These are phyloP conservation scores for Vigna angularis DNA, from an alignment of 306 rosid genomes.

Conservation along the genomic window DNA sequence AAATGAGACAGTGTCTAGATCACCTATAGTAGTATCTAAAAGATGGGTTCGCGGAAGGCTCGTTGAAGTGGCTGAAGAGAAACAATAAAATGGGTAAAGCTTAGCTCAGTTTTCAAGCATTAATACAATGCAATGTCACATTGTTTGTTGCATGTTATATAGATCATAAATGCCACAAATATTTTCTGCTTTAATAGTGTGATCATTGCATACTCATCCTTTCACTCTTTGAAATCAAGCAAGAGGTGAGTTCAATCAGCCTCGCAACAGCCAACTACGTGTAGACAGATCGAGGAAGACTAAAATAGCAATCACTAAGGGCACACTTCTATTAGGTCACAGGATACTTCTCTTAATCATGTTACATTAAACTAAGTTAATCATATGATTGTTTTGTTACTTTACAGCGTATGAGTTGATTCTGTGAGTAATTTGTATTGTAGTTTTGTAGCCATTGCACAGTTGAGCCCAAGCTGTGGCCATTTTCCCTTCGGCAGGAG, in stretches of 20 bases:
- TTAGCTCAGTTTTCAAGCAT: constrained; percentile 42
- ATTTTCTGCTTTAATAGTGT: constrained; percentile 31
- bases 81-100: constrained; percentile 42
- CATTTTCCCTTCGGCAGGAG: background rate
- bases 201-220: constrained; percentile 32
- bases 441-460: constrained; percentile 25
- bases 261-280: constrained; percentile 13
- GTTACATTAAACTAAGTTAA: constrained; percentile 33
- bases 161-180: constrained; percentile 18
- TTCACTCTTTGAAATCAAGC: constrained; percentile 18
- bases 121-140: constrained; percentile 30
- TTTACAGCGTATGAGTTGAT: constrained; percentile 1
- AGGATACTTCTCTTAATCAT: constrained; percentile 37
- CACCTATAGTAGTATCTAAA: constrained; percentile 54
- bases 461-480: constrained; percentile 28
- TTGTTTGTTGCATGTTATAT: constrained; percentile 34
- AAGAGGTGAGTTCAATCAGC: constrained; percentile 4
- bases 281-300: constrained; percentile 31
- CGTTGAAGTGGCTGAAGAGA: constrained; percentile 67
- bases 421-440: constrained; percentile 1
- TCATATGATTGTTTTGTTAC: constrained; percentile 39
- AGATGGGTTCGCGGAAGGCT: constrained; percentile 95
- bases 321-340: constrained; percentile 21
- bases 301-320: constrained; percentile 20
- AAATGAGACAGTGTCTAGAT: constrained; percentile 49